Base-by-base conservation (phyloP, 257 asterid species). In the Solanum clarkiae region DNA sequence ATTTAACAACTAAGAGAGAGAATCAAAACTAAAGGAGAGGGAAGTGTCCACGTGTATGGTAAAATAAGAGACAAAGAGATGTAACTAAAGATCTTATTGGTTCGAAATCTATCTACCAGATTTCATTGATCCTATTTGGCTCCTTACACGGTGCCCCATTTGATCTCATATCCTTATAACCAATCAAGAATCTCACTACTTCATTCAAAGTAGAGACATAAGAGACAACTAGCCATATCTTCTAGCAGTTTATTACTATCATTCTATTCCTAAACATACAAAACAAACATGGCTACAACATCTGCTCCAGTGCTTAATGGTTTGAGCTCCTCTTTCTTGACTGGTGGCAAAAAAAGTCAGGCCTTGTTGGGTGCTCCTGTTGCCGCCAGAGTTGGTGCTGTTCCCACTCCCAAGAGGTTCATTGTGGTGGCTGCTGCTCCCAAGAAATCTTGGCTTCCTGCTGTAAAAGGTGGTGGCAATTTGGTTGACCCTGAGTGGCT, bases 361-460 rank as follows among this genome's bases (percentile, higher is more conserved):
- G 88, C 93, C 79, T 81, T 93, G 74, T 63, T 92, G 83, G 86
- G 93, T 18, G 88, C 92, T 77, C 90, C 94, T 0, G 36, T 80
- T 20, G 85, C 97, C 14, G 92, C 95, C 65, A 87, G 90, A 83
- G 65, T 59, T 18, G 90, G 91, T 8, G 85, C 59, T 17, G 70
- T 86, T 17, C 87, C 68, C 42, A 42, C 94, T 57, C 86, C 95
- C 75, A 94, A 86, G 91, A 93, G 94, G 89, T 70, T 91, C 80
- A 44, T 87, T 20, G 95, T 92, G 17, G 94, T 53, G 26, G 98
- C 97, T 32, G 98, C 97, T 29, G 91, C 94, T 45, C 17, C 80
- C 90, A 96, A 96, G 96, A 95, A 96, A 82, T 96, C 99, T 3
- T 96, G 99, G 99, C 40, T 96, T 86, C 99, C 99, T 16, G 97